A percentile compares a stretch with the other conserved stretches of the same genome.
phyloP scores from a whole-genome alignment of 78 protist genomes.

The Dictyostelium capitatum region DNA sequence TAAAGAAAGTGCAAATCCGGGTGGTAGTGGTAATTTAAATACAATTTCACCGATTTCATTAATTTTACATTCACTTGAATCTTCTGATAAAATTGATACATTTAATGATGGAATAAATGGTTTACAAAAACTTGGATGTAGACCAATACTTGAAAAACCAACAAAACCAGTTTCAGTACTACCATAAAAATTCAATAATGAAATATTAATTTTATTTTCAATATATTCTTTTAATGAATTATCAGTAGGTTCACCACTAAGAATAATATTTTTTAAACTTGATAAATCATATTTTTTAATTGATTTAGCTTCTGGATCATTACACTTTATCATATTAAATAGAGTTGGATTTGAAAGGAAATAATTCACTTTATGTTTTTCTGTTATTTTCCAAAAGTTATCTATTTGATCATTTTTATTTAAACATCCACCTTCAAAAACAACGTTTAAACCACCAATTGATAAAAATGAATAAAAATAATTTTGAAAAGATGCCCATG shows the following conservation, averaged over 20 bases:
- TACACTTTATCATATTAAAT: conserved; percentile 24
- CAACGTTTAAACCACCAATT: conserved; percentile 30
- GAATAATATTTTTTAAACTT: conserved; percentile 44
- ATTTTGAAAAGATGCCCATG: conserved; percentile 59
- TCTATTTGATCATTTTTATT: conserved; percentile 31
- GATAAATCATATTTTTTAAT: not conserved
- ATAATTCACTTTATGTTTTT: conserved; percentile 12
- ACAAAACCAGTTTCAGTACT: conserved; percentile 89
- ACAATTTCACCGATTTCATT: conserved; percentile 68
- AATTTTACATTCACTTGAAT: not conserved
- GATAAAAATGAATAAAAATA: not conserved
- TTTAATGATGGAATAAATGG: not conserved
- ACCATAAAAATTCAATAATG: conserved; percentile 90
- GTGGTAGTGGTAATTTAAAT: conserved; percentile 86
- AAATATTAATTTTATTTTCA: conserved; percentile 61
- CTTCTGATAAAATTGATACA: not conserved
- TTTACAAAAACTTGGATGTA: not conserved
- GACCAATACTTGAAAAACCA: not conserved
- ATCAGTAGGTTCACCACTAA: conserved; percentile 87
- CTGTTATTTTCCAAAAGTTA: conserved; percentile 37
- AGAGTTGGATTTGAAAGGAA: not conserved
- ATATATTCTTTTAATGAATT: not conserved
- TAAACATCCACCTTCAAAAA: conserved; percentile 61
- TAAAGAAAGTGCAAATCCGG: conserved; percentile 59
- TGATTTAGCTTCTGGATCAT: not conserved